Evolutionary conservation across 2,329 filamentous ascomycete species (phyloP), one percentile per base, ranked within the genome.

Genomic region (Penicillium sp.): DNA sequence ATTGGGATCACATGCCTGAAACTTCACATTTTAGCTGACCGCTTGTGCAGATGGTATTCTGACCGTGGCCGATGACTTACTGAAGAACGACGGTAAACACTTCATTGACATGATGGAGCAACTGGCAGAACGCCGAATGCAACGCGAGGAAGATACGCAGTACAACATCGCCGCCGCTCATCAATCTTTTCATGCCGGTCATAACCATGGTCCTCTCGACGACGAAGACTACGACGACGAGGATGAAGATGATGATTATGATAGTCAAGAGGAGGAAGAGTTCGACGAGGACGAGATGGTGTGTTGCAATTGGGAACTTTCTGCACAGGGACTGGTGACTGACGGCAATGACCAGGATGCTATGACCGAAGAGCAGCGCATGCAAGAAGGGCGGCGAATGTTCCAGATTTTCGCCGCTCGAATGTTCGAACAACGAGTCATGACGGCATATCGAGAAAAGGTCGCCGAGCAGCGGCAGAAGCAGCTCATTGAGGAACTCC

Each of bases 21-120:
- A 61, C 65, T 65, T 55, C 50, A 49, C 62, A 67, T 57, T 79
- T 79, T 75, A 78, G 37, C 75, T 79, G 71, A 77, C 73, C 73
- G 78, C 69, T 71, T 75, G 75, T 67, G 63, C 70, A 82, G 93
- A 95, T 82, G 96, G 95, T 75, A 97, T 99, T 78, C 88, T 99
- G 75, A 99, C 95, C 67, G 95, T 99, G 73, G 95, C 95, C 76
- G 95, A 99, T 82, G 95, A 99, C 79, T 84, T 99, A 66, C 86
- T 99, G 64, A 98, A 98, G 78, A 99, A 99, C 78, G 95, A 99
- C 78, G 95, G 95, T 71, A 96, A 96, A 78, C 96, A 96, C 74
- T 99, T 99, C 81, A 99, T 99, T 78, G 95, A 99, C 76, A 99
- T 99, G 95, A 99, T 99, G 95, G 95, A 99, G 77, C 94, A 98